These are phyloP conservation scores for Xanthoconium separans DNA, from an alignment of 1,284 basidiomycete species.

Conservation along the genomic window DNA sequence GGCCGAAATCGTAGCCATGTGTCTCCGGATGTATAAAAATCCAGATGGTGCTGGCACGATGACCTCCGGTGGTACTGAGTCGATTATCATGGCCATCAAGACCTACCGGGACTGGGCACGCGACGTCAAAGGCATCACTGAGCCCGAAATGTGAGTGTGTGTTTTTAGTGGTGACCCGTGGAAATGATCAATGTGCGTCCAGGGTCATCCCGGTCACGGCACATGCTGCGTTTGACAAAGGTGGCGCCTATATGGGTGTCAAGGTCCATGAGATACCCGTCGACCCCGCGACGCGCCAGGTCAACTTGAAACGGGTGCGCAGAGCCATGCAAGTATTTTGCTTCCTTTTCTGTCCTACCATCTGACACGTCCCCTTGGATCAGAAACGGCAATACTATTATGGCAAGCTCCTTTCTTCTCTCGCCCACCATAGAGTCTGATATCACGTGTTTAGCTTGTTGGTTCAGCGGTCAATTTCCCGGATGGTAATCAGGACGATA, in stretches of 20 bases:
- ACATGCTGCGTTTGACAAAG: conserved; percentile 97
- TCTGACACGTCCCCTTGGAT: neutral
- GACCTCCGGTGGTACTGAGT: conserved; percentile 95
- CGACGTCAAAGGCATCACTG: conserved; percentile 81
- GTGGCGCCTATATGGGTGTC: conserved; percentile 86
- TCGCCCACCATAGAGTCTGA: neutral
- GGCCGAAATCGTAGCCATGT: conserved; percentile 95
- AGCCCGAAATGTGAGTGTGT: conserved; percentile 85
- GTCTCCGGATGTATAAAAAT: conserved; percentile 83
- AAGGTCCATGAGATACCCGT: conserved; percentile 90
- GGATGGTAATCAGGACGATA: conserved; percentile 89
- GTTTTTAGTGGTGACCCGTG: neutral
- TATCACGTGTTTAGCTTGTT: conserved; percentile 59
- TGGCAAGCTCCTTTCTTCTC: conserved; percentile 47
- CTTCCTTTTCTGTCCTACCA: neutral
- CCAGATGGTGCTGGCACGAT: conserved; percentile 87
- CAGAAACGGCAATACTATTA: conserved; percentile 80
- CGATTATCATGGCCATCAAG: conserved; percentile 93
- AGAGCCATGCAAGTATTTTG: conserved; percentile 75
- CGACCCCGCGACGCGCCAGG: conserved; percentile 79
- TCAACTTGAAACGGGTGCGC: conserved; percentile 73
- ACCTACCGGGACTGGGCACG: conserved; percentile 93
- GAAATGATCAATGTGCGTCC: neutral
- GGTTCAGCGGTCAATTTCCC: conserved; percentile 93
- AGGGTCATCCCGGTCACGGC: conserved; percentile 86